Base-by-base conservation (phyloP, 1,284 basidiomycete species). In the Ceratobasidium sp. region DNA sequence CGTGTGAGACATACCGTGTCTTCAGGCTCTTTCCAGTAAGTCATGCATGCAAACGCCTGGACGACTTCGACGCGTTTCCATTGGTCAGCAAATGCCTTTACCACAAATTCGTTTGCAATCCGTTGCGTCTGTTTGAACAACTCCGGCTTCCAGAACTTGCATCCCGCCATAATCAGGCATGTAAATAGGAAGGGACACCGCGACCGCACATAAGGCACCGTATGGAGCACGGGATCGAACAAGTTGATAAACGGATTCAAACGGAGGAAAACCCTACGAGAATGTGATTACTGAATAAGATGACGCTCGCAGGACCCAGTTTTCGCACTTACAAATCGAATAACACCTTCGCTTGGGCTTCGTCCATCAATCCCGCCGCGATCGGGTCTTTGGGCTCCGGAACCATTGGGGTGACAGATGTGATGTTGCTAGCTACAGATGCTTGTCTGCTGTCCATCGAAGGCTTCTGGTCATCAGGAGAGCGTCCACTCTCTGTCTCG, bases 11-110 rank as follows among this genome's bases (percentile, higher is more conserved):
- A 68, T 72, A 89, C 88, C 66, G 84, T 88, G 73, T 92, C 90
- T 72, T 90, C 85, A 41, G 88, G 87, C 74, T 91, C 90, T 77
- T 85, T 89, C 92, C 92, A 94, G 76, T 93, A 93, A 41, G 88
- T 90, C 68, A 93, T 80, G 73, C 90, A 89, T 7, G 89, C 87
- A 76, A 91, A 89, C 29, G 91, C 89, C 77, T 94, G 91, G 1
- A 90, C 85, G 19, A 91, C 85, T 76, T 93, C 91, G 50, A 94
- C 85, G 67, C 85, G 82, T 75, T 90, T 90, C 82, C 85, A 87
- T 25, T 81, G 82, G 71, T 92, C 88, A 13, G 84, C 82, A 74
- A 93, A 93, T 1, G 90, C 88, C 67, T 83, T 84, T n/a, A 88
- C 80, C 7, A 59, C 85, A 73, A 88, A 84, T 62, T 87, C 86